Evolutionary conservation across 1,139 yeast species (phyloP).

Genomic region (Diutina catenulata): DNA sequence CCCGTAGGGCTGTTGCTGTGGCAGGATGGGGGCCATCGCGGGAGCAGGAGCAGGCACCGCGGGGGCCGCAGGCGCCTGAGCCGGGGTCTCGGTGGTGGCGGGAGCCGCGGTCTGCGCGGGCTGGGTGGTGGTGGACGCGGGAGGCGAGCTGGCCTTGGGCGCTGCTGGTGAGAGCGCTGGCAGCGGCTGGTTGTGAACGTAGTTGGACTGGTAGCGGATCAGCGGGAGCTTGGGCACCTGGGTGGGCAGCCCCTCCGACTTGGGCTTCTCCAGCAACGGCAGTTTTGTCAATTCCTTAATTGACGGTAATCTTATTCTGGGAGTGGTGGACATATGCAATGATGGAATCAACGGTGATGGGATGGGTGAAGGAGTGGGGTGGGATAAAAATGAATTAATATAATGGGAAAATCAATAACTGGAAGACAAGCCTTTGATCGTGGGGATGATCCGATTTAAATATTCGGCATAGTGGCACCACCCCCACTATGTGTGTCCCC

Average conservation of each 20-base stretch:
- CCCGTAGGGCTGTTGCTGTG: background rate
- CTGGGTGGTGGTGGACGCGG: too few species aligned
- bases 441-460: background rate
- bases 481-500: background rate
- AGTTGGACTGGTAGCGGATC: conserved; percentile 2
- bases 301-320: conserved; percentile 2
- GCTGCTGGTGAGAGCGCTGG: background rate
- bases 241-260: background rate
- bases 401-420: background rate
- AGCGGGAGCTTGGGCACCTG: background rate
- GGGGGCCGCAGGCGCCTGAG: background rate
- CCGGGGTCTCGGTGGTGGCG: too few species aligned
- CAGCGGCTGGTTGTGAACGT: background rate
- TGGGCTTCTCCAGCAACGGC: background rate
- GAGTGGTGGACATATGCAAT: conserved; percentile 2
- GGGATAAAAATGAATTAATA: background rate
- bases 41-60: background rate
- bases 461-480: background rate
- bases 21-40: background rate
- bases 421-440: background rate
- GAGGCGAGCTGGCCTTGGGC: too few species aligned
- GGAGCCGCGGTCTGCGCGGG: background rate
- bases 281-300: conserved; percentile 1
- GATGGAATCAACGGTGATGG: too few species aligned
- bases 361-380: background rate